Base-by-base conservation (phyloP, 768 basidiomycete genomes). In the Tubosaeta sp. region DNA sequence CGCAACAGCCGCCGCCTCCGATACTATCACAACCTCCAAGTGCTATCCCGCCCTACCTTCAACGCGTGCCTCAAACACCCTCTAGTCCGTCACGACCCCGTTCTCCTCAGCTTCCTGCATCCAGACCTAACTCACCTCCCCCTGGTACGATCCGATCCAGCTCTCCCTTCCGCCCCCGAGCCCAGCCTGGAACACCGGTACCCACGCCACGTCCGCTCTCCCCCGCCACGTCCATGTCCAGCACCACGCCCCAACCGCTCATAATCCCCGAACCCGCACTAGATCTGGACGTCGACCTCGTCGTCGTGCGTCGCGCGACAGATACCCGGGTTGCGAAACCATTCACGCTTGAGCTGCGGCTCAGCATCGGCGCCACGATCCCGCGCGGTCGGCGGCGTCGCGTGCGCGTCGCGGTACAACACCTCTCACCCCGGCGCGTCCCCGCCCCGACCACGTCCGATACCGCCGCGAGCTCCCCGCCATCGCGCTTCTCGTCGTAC, bases 21-120 rank as follows among this genome's bases (percentile, higher is more conserved):
- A 16, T 56, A 37, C 50, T 62, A 10, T 66, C 70, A 11, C 78
- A 78, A 45, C 81, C 83, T 9, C 78, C 75, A 1, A 85, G 88
- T n/a, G 88, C 91, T 2, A 69, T 91, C 19, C 91, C 89, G 0
- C 75, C 81, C 7, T 81, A 92, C 67, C 73, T 92, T n/a, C 89
- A 90, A 60, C 81, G 84, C 19, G 67, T 70, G 16, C 60, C 72
- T 6, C 71, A 72, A 2, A 49, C 68, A 1, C 65, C 72, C 12
- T 64, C 66, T 14, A 62, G 64, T 22, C 75, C 80, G 14, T 73
- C 78, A 14, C 75, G 84, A 11, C 77, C 83, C 6, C 79, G 75
- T n/a, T 83, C 86, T 10, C 82, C 85, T 10, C 80, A 81, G 48
- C 70, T 74, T 0, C 69, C 71, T 32, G 71, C 71, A 42, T 76